Conservation (phyloP, 1,284 basidiomycete species). For the Ustilago lituana region DNA sequence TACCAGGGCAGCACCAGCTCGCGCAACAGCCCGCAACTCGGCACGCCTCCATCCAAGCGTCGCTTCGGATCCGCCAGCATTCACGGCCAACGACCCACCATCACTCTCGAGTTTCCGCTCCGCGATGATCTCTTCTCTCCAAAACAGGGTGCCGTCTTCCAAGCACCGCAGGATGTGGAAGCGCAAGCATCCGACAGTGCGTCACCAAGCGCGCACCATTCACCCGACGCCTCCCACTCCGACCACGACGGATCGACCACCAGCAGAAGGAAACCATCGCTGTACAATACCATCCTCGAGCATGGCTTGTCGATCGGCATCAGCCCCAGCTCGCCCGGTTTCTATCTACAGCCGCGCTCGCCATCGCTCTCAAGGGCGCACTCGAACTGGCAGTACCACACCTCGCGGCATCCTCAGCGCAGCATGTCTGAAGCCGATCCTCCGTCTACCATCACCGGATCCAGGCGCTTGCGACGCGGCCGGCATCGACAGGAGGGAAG, state of each 20-base stretch:
- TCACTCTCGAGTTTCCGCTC: constrained; percentile 50
- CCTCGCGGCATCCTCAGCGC: constrained; percentile 15
- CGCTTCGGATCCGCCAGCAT: constrained; percentile 5
- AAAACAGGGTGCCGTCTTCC: constrained; percentile 9
- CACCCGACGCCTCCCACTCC: constrained; percentile 13
- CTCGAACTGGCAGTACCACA: constrained; percentile 17
- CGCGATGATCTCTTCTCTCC: constrained; percentile 38
- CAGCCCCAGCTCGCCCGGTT: constrained; percentile 63
- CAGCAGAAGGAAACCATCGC: constrained; percentile 12
- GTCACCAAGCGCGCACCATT: constrained; percentile 1
- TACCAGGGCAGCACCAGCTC: constrained; percentile 6
- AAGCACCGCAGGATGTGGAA: constrained; percentile 7
- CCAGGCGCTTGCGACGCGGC: background rate
- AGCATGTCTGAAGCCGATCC: constrained; percentile 41
- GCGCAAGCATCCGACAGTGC: background rate
- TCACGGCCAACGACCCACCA: constrained; percentile 26
- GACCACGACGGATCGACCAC: constrained; percentile 2
- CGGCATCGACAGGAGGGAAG: constrained; percentile 2
- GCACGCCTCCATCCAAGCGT: constrained; percentile 11
- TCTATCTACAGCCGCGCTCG: constrained; percentile 56
- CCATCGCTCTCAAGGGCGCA: constrained; percentile 18
- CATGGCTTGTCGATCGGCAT: constrained; percentile 63
- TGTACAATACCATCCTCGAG: constrained; percentile 56
- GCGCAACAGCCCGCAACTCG: constrained; percentile 7
- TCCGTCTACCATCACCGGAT: background rate